These are phyloP conservation scores for Exophiala lecanii-corni DNA, from an alignment of 2,329 filamentous ascomycete species.

Conservation along the genomic window DNA sequence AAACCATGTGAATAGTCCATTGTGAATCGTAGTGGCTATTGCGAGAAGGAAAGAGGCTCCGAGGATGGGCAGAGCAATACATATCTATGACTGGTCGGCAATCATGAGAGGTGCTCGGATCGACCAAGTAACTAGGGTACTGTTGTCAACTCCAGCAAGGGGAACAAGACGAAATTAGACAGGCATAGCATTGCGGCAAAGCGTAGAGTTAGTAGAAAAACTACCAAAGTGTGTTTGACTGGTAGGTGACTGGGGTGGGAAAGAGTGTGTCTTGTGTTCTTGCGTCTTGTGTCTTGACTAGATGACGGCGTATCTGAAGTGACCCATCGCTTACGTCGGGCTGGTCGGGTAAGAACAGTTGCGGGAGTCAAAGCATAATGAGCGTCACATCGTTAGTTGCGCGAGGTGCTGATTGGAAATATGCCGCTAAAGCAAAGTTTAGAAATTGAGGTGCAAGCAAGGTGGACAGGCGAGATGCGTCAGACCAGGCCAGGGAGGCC, in stretches of 20 bases:
- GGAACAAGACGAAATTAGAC: conserved; percentile 20
- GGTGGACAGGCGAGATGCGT: conserved; percentile 18
- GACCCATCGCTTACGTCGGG: conserved; percentile 2
- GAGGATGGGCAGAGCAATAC: conserved; percentile 2
- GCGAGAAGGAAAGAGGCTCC: not conserved
- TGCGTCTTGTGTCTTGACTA: not conserved
- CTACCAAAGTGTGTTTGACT: conserved; percentile 10
- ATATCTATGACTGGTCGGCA: conserved; percentile 15
- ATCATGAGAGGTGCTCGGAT: conserved; percentile 1
- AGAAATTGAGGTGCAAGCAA: conserved; percentile 14
- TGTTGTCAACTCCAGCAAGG: conserved; percentile 11
- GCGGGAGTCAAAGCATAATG: conserved; percentile 11
- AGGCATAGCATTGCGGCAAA: conserved; percentile 12
- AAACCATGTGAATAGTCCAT: conserved; percentile 16
- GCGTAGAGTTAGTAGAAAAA: conserved; percentile 12
- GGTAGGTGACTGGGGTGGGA: conserved; percentile 5
- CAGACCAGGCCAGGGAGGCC: conserved; percentile 11
- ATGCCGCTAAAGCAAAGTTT: conserved; percentile 4
- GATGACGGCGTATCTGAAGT: not conserved
- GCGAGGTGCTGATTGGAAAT: conserved; percentile 9
- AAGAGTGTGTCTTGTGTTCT: not conserved
- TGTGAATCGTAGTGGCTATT: conserved; percentile 1
- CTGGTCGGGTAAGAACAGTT: conserved; percentile 6
- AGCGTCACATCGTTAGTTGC: conserved; percentile 1
- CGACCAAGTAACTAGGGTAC: conserved; percentile 1